Conservation (phyloP, 2,329 filamentous ascomycete species). For the Aspergillus ruber region DNA sequence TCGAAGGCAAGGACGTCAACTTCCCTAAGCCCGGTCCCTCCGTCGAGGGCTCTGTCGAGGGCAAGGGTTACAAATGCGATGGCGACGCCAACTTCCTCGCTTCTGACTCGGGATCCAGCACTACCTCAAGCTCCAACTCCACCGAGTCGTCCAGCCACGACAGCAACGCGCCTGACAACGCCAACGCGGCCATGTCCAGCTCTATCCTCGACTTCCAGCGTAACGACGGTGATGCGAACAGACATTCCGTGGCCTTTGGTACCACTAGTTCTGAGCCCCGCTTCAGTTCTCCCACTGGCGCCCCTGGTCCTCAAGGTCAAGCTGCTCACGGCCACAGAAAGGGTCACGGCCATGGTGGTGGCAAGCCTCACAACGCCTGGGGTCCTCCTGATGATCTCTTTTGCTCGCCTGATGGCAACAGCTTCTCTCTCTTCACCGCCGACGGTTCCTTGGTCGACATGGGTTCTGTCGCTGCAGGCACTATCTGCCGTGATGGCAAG, state of each 20-base stretch:
- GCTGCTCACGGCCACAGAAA: background rate
- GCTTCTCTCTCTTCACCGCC: conserved; percentile 31
- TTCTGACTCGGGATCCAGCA: conserved; percentile 1
- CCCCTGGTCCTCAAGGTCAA: no score
- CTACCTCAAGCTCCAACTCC: background rate
- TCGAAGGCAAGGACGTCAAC: conserved; percentile 51
- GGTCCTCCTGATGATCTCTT: conserved; percentile 25
- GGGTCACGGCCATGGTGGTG: conserved; percentile 6
- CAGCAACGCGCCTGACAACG: no score
- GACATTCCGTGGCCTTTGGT: no score
- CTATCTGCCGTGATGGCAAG: conserved; percentile 23
- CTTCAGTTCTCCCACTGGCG: no score
- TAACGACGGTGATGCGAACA: no score
- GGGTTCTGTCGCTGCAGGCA: conserved; percentile 34
- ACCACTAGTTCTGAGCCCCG: conserved; percentile 1
- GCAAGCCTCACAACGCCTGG: background rate
- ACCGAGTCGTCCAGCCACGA: background rate
- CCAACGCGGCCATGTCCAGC: no score
- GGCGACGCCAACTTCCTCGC: conserved; percentile 25
- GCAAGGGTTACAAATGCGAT: conserved; percentile 30
- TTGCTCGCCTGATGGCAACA: conserved; percentile 24
- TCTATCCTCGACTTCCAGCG: no score
- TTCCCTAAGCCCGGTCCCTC: conserved; percentile 62
- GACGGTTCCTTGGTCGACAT: conserved; percentile 26
- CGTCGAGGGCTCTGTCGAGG: conserved; percentile 33